A percentile compares a stretch with the other conserved stretches of the same genome.
Conservation (phyloP, 345 rosid genomes). For the Ailanthus altissimus region DNA sequence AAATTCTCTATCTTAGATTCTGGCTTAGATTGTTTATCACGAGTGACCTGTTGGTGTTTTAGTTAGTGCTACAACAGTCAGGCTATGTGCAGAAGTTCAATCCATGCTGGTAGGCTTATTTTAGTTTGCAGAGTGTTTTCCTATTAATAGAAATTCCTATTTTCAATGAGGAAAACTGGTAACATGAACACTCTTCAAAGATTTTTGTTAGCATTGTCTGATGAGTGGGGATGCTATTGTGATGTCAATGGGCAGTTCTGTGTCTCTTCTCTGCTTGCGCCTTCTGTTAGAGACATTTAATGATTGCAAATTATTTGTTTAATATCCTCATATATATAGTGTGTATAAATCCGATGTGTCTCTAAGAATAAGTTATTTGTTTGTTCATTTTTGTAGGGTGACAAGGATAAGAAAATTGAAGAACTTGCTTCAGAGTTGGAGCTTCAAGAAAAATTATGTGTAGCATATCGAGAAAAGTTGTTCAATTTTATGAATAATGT, state of each 20-base stretch:
- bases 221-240: background rate
- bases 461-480: conserved; percentile 49
- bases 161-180: background rate
- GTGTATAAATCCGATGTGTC: too few species aligned
- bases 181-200: background rate
- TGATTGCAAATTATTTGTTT: background rate
- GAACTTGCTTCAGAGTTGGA: conserved; percentile 56
- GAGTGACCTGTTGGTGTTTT: background rate
- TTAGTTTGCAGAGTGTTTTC: background rate
- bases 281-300: conserved; percentile 4
- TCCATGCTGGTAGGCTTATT: background rate
- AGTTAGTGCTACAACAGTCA: background rate
- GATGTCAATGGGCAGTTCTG: background rate
- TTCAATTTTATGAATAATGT: conserved; percentile 53
- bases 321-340: background rate
- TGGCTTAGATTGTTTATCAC: background rate
- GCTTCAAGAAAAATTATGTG: conserved; percentile 57
- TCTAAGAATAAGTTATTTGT: background rate
- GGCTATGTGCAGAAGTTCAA: background rate
- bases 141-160: background rate
- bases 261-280: too few species aligned
- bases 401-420: conserved; percentile 69
- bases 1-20: background rate
- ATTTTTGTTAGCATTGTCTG: background rate
- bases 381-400: conserved; percentile 47